Conservation (phyloP, 2,329 filamentous ascomycete species). For the Tolypocladium sp. region DNA sequence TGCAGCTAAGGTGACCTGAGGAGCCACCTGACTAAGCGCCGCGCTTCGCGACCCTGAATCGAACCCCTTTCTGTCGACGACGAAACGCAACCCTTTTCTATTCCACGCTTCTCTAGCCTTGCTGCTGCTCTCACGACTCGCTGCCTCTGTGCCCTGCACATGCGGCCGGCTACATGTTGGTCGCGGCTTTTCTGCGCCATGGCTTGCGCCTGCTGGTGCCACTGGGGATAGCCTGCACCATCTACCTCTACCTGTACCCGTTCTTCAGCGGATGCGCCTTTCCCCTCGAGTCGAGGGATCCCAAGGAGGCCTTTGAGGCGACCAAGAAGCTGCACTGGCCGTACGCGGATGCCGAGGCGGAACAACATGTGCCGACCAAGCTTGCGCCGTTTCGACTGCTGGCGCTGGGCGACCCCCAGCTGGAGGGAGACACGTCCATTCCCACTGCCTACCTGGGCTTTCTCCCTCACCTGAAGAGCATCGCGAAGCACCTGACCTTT, state of each 20-base stretch:
- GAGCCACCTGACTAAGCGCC: neutral
- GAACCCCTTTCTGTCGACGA: neutral
- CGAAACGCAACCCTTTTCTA: neutral
- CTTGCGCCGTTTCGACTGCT: conserved; percentile 76
- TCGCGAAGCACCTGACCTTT: conserved; percentile 38
- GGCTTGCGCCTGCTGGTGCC: conserved; percentile 45
- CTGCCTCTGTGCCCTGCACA: conserved; percentile 12
- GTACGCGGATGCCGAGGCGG: conserved; percentile 12
- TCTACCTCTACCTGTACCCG: conserved; percentile 85
- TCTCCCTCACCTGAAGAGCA: conserved; percentile 43
- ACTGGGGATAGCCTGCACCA: conserved; percentile 58
- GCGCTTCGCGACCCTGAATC: neutral
- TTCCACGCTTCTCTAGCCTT: neutral
- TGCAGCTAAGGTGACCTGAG: neutral
- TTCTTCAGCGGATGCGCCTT: conserved; percentile 74
- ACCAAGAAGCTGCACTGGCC: conserved; percentile 34
- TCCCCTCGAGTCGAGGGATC: conserved; percentile 40
- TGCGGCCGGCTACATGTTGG: conserved; percentile 40
- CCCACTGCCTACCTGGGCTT: conserved; percentile 44
- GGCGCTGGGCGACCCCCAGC: conserved; percentile 81
- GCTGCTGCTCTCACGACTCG: neutral
- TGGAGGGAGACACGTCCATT: conserved; percentile 85
- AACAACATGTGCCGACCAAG: conserved; percentile 13
- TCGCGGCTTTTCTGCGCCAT: conserved; percentile 45
- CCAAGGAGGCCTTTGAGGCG: conserved; percentile 21